Base-by-base conservation (phyloP, 495 filamentous ascomycete genomes). In the Xylaria cubensis region DNA sequence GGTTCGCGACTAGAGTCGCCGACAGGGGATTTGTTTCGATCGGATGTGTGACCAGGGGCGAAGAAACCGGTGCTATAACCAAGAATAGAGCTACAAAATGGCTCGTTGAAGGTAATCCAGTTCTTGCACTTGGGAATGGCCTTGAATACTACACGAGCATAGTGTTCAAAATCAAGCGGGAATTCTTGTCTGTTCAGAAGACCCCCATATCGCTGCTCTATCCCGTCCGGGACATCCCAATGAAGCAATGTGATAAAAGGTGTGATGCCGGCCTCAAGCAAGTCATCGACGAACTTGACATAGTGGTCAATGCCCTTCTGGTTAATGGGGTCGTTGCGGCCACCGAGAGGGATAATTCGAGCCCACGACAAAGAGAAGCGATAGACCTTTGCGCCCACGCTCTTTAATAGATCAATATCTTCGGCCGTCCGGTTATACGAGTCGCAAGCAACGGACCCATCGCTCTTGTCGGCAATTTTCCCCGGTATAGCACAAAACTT, bases 341-440 rank as follows among this genome's bases (percentile, higher is more conserved):
- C 87, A 66, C 89, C 88, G 61, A 89, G 80, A 29, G 92, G 91
- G 72, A 94, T 92, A 73, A 93, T 88, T 55, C 92, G 88, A 34
- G 84, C 89, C 92, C 92, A 94, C 53, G 91, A 90, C 65, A 94
- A 80, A 39, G 92, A 94, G 80, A 94, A 94, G 71, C 91, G 90
- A 81, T 93, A 93, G 41, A 87, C 86, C 70, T 85, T 86, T 64
- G 90, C 89, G 56, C 88, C 87, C 42, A 88, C 86, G 53, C 83
- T 79, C 80, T 93, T 93, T 75, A 94, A 81, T 48, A 94, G 85
- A 10, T 81, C 90, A 74, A 94, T 94, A 74, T 93, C 92, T 81
- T 93, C 90, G 44, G 84, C 83, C 41, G 90, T 92, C 64, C 89
- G 86, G 78, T 93, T 88, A 82, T 94, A 94, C 51, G 91, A 92